A percentile compares a stretch with the other conserved stretches of the same genome.
phyloP scores from a whole-genome alignment of 129 eudicot genomes.

The Rutidosis leptorrhynchoides region DNA sequence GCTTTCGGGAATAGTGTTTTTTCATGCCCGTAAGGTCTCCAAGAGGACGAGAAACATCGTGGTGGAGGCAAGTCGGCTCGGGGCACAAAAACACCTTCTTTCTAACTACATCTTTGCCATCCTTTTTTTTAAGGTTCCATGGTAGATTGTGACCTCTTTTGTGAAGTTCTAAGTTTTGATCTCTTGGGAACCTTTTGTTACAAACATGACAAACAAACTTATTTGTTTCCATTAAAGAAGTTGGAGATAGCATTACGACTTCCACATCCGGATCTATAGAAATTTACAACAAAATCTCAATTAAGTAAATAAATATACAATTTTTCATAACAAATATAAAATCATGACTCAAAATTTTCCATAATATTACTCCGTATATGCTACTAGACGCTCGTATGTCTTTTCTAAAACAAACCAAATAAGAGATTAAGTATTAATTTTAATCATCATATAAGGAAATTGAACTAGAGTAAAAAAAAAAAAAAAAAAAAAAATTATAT shows the following conservation, averaged over 20 bases:
- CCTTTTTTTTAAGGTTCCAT: conserved; percentile 62
- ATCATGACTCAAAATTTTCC: background rate
- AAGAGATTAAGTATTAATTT: no score
- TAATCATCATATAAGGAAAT: no score
- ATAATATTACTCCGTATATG: background rate
- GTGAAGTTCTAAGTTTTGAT: conserved; percentile 73
- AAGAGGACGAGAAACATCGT: conserved; percentile 58
- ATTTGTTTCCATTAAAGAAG: conserved; percentile 58
- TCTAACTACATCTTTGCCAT: conserved; percentile 22
- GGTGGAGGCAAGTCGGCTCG: conserved; percentile 62
- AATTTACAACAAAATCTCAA: background rate
- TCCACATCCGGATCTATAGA: conserved; percentile 61
- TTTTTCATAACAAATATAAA: background rate
- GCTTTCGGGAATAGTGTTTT: conserved; percentile 70
- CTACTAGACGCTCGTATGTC: background rate
- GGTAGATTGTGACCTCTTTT: conserved; percentile 77
- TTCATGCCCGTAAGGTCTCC: conserved; percentile 81
- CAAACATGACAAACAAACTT: conserved; percentile 72
- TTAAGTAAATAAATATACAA: background rate
- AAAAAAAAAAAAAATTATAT: no score
- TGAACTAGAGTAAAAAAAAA: no score
- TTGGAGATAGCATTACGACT: conserved; percentile 66
- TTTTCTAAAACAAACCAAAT: no score
- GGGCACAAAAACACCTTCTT: conserved; percentile 69
- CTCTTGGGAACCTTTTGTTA: conserved; percentile 74